phyloP scores from a whole-genome alignment of 83 land plant species.

The Picea abies region DNA sequence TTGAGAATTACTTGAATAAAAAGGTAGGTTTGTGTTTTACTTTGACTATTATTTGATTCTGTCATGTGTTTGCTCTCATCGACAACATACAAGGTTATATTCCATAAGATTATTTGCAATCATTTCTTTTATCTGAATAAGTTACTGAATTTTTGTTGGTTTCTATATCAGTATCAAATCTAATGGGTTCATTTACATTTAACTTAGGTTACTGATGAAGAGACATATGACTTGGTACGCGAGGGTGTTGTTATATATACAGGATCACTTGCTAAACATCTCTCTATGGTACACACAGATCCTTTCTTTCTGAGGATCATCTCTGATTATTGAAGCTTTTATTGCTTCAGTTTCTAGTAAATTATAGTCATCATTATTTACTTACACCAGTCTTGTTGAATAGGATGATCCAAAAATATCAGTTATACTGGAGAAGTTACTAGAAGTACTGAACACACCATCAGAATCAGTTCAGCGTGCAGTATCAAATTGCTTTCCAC shows the following conservation, averaged over 20 bases:
- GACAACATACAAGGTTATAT: neutral
- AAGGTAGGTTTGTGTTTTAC: conserved; percentile 56
- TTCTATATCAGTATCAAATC: neutral
- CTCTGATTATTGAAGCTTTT: conserved; percentile 11
- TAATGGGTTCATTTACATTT: neutral
- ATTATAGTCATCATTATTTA: neutral
- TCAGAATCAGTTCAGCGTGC: conserved; percentile 99
- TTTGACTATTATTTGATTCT: neutral
- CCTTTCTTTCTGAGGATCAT: neutral
- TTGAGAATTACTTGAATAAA: conserved; percentile 96
- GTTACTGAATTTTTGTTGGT: neutral
- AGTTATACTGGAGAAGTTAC: conserved; percentile 83
- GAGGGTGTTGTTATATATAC: conserved; percentile 98
- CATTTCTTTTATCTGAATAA: neutral
- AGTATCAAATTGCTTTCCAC: conserved; percentile 92
- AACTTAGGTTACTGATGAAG: conserved; percentile 88
- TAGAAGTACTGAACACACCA: conserved; percentile 97
- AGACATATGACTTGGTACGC: conserved; percentile 93
- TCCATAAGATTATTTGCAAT: neutral
- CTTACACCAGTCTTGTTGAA: neutral
- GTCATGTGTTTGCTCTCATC: neutral
- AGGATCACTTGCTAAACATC: conserved; percentile 97
- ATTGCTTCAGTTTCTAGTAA: neutral
- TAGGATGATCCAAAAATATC: conserved; percentile 96
- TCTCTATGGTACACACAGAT: conserved; percentile 55